Base-by-base conservation (phyloP, 73 alveolate species). In the Paramecium caudatum region DNA sequence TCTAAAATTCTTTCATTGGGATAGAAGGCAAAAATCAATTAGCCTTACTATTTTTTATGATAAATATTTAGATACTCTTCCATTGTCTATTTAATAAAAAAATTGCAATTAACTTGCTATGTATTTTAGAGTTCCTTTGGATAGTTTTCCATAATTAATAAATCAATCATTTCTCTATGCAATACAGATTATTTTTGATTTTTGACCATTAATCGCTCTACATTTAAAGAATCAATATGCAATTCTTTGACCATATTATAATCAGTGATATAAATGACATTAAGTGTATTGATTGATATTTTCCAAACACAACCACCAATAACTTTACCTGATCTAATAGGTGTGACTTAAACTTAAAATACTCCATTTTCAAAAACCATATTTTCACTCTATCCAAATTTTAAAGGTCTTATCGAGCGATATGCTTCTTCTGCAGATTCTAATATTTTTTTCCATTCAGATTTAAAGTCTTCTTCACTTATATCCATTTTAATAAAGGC, bases 1-100 rank as follows among this genome's bases (percentile, higher is more conserved):
- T 74, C 88, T 17, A 74, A 45, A 16, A 74, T 74, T 21, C 88
- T 74, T 43, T 74, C 88, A 74, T 36, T 74, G 2, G 88, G 88
- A 16, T 74, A 74, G 8, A 74, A 74, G 36, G 65, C 62, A 74
- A 41, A 74, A 21, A 74, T 74, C 19, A 74, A 74, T 21, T 74
- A 74, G n/a, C 88, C 88, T 74, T 74, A 27, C 43, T 19, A 41
- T 23, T 43, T 74, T 3, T 45, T 41, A 27, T 74, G 69, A 41
- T 74, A 65, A 10, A 13, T 0, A 41, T 47, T 74, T 4, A 74
- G 7, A 1, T 36, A 21, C 43, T 74, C 88, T 19, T 74, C 88
- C 62, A 74, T 74, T 37, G 21, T 74, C 0, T 45, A 1, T 13
- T 74, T 74, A 45, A 74, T 74, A 33, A 65, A 65, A n/a, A 3